Percentiles rank a stretch among this genome's conserved stretches.
phyloP scores from a whole-genome alignment of 805 yeast genomes.

The Kregervanrija fluxuum region DNA sequence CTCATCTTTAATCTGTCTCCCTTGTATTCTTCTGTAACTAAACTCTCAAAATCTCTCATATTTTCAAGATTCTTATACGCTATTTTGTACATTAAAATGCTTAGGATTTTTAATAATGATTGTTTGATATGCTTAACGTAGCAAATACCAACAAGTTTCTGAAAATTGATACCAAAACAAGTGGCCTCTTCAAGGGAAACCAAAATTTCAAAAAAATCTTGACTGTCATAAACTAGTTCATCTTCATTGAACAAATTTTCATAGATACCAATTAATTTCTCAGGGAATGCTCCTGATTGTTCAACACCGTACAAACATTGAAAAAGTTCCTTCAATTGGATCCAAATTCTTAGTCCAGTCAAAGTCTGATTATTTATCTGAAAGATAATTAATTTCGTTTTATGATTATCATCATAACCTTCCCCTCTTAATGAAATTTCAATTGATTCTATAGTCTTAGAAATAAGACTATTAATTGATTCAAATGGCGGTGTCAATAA shows the following conservation, averaged over 20 bases:
- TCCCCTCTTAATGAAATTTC: slow-evolving; percentile 62
- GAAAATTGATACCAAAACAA: slow-evolving; percentile 37
- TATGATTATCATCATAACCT: slow-evolving; percentile 18
- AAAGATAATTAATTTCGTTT: slow-evolving; percentile 35
- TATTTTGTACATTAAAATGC: slow-evolving; percentile 8
- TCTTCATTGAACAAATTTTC: slow-evolving; percentile 46
- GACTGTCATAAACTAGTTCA: slow-evolving; percentile 25
- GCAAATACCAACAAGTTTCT: slow-evolving; percentile 42
- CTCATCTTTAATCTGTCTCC: slow-evolving; percentile 10
- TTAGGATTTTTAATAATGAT: slow-evolving; percentile 23
- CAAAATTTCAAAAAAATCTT: slow-evolving; percentile 48
- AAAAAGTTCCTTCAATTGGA: slow-evolving; percentile 27
- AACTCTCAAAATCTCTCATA: slow-evolving; percentile 1
- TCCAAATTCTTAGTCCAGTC: slow-evolving; percentile 46
- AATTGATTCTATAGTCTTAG: slow-evolving; percentile 52
- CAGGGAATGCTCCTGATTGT: slow-evolving; percentile 17
- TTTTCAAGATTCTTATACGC: slow-evolving; percentile 6
- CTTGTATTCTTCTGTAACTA: neutral
- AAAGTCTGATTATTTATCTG: slow-evolving; percentile 59
- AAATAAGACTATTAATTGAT: slow-evolving; percentile 28
- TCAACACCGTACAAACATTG: slow-evolving; percentile 14
- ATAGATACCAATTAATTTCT: slow-evolving; percentile 33
- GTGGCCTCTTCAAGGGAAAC: slow-evolving; percentile 44
- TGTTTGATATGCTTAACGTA: slow-evolving; percentile 50
- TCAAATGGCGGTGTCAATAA: slow-evolving; percentile 25